phyloP scores from a whole-genome alignment of 2,329 filamentous ascomycete genomes.

The Monosporascus cannonballus region DNA sequence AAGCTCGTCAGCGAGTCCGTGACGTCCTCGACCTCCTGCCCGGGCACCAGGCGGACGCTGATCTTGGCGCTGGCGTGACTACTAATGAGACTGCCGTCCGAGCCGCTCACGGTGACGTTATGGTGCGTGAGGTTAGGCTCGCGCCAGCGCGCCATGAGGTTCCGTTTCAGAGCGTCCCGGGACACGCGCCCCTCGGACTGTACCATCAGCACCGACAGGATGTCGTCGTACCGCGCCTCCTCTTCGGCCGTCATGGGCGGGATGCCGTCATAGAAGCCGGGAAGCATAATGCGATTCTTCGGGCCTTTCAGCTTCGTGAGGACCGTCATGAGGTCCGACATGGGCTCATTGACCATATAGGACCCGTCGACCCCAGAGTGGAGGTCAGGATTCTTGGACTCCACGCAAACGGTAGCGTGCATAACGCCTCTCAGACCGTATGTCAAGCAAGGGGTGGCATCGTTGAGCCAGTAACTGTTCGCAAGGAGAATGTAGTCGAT shows the following conservation, averaged over 20 bases:
- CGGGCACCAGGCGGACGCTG: constrained; percentile 86
- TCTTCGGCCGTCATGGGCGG: constrained; percentile 70
- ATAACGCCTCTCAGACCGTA: constrained; percentile 92
- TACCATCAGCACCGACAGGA: constrained; percentile 68
- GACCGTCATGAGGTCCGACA: constrained; percentile 84
- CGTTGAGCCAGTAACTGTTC: constrained; percentile 98
- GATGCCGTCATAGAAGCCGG: constrained; percentile 83
- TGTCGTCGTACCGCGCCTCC: constrained; percentile 75
- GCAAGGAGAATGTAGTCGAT: constrained; percentile 93
- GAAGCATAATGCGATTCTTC: constrained; percentile 76
- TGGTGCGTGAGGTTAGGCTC: constrained; percentile 94
- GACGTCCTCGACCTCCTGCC: constrained; percentile 80
- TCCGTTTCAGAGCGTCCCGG: constrained; percentile 68
- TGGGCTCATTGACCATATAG: constrained; percentile 78
- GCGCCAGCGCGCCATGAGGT: constrained; percentile 89
- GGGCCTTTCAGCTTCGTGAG: constrained; percentile 76
- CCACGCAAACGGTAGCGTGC: constrained; percentile 83
- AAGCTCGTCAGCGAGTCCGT: constrained; percentile 61
- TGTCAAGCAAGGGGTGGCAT: constrained; percentile 89
- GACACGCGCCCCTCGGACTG: constrained; percentile 57
- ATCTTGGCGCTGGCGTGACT: constrained; percentile 82
- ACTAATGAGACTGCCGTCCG: constrained; percentile 87
- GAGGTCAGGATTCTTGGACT: constrained; percentile 79
- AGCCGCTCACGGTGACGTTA: constrained; percentile 85
- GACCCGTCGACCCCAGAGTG: constrained; percentile 98